phyloP scores from a whole-genome alignment of 768 basidiomycete species.

The Hygrophorus pudorinus region DNA sequence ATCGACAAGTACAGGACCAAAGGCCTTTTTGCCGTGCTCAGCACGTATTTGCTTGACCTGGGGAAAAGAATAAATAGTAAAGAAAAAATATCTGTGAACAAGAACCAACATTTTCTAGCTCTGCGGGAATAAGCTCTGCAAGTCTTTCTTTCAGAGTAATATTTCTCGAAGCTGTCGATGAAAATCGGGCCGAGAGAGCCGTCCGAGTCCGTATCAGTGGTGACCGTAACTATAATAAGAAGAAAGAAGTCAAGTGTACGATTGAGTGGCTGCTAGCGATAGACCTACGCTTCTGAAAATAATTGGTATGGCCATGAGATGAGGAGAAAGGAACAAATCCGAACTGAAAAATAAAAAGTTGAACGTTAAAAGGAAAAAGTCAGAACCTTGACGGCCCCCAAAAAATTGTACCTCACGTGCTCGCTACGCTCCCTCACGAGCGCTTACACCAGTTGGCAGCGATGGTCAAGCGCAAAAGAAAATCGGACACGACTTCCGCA shows the following conservation, averaged over 20 bases:
- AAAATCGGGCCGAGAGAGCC: constrained; percentile 30
- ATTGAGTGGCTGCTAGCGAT: too few relatives aligned
- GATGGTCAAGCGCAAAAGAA: constrained; percentile 27
- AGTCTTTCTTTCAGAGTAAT: constrained; percentile 86
- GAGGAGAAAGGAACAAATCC: too few relatives aligned
- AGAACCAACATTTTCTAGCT: constrained; percentile 57
- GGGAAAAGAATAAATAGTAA: constrained; percentile 6
- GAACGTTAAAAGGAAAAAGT: too few relatives aligned
- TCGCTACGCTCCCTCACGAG: too few relatives aligned
- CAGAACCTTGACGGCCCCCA: too few relatives aligned
- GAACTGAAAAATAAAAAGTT: too few relatives aligned
- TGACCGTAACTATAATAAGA: neutral
- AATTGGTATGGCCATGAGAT: too few relatives aligned
- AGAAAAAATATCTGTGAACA: neutral
- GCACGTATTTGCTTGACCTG: constrained; percentile 79
- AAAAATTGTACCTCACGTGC: too few relatives aligned
- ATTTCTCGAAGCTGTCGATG: constrained; percentile 56
- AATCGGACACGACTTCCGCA: constrained; percentile 5
- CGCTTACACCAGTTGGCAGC: neutral
- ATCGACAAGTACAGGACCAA: constrained; percentile 86
- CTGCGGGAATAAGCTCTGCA: constrained; percentile 85
- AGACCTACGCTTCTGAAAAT: too few relatives aligned
- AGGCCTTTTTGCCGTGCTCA: constrained; percentile 85
- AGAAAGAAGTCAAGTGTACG: neutral
- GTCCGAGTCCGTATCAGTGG: neutral